phyloP scores from a whole-genome alignment of 2,329 filamentous ascomycete species.

The Claviceps sorghi region DNA sequence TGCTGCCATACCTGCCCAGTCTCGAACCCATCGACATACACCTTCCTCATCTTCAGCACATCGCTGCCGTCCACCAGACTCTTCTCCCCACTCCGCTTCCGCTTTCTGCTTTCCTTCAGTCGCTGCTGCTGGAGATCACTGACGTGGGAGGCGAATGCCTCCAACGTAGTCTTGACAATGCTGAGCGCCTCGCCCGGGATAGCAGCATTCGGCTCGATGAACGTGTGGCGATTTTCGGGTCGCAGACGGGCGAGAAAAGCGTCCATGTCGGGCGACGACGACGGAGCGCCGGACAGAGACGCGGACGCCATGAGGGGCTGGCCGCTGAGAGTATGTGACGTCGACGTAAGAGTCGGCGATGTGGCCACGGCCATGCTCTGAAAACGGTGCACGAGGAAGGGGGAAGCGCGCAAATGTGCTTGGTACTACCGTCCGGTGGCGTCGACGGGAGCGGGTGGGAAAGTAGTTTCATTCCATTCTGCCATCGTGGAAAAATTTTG shows the following conservation, averaged over 20 bases:
- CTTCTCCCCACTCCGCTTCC: constrained; percentile 48
- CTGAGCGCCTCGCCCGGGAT: constrained; percentile 57
- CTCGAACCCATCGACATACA: constrained; percentile 79
- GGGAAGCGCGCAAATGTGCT: not conserved
- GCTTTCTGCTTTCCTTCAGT: constrained; percentile 58
- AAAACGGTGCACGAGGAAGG: not conserved
- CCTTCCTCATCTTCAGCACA: constrained; percentile 61
- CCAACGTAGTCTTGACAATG: constrained; percentile 66
- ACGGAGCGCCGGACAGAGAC: constrained; percentile 21
- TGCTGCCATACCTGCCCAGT: constrained; percentile 91
- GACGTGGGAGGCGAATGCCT: constrained; percentile 60
- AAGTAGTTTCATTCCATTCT: constrained; percentile 5
- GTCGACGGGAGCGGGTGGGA: not conserved
- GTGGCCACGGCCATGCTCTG: constrained; percentile 26
- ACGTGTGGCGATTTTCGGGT: constrained; percentile 50
- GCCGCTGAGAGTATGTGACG: constrained; percentile 47
- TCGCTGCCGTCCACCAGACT: constrained; percentile 25
- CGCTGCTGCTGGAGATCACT: constrained; percentile 57
- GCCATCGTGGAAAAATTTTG: constrained; percentile 6
- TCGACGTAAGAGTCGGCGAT: constrained; percentile 47
- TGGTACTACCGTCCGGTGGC: not conserved
- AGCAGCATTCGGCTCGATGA: constrained; percentile 56
- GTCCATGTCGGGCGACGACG: constrained; percentile 19
- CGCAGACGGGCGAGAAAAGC: constrained; percentile 43
- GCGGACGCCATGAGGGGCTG: constrained; percentile 28